These are phyloP conservation scores for Phytopythium kandeliae DNA, from an alignment of 352 stramenopile species.

Conservation along the genomic window DNA sequence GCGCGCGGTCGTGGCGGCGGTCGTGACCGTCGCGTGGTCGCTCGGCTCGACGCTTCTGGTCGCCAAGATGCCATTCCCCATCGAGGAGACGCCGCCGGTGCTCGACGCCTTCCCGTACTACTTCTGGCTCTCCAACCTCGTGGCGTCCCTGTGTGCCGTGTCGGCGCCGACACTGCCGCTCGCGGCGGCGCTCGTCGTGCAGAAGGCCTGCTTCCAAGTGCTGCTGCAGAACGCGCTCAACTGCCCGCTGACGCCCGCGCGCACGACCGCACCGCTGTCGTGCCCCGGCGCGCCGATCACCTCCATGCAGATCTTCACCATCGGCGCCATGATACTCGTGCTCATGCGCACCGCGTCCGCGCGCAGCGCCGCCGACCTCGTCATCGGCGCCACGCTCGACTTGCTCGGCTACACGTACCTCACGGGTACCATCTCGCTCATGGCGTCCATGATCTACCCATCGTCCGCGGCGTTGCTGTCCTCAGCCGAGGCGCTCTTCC, in stretches of 20 bases:
- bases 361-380: conserved; percentile 25
- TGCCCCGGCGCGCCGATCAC: conserved; percentile 18
- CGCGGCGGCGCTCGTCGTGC: conserved; percentile 25
- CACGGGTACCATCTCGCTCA: conserved; percentile 49
- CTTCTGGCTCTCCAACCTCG: conserved; percentile 41
- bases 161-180: conserved; percentile 38
- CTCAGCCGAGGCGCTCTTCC: conserved; percentile 39
- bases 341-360: conserved; percentile 20
- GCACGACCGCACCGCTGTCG: conserved; percentile 8
- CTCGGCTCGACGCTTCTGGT: conserved; percentile 3
- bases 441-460: conserved; percentile 42
- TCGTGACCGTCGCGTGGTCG: conserved; percentile 13
- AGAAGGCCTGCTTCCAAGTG: conserved; percentile 33
- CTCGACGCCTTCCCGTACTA: conserved; percentile 27
- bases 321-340: conserved; percentile 25
- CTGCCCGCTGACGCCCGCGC: conserved; percentile 19
- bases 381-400: conserved; percentile 34
- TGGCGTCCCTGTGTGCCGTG: conserved; percentile 44
- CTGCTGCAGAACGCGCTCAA: conserved; percentile 34
- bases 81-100: conserved; percentile 18
- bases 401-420: conserved; percentile 67
- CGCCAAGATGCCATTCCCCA: conserved; percentile 20
- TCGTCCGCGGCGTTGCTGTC: conserved; percentile 34
- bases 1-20: conserved; percentile 23
- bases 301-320: conserved; percentile 26